Evolutionary conservation across 2,329 filamentous ascomycete genomes (phyloP).

Genomic region (Botrytis fragariae): DNA sequence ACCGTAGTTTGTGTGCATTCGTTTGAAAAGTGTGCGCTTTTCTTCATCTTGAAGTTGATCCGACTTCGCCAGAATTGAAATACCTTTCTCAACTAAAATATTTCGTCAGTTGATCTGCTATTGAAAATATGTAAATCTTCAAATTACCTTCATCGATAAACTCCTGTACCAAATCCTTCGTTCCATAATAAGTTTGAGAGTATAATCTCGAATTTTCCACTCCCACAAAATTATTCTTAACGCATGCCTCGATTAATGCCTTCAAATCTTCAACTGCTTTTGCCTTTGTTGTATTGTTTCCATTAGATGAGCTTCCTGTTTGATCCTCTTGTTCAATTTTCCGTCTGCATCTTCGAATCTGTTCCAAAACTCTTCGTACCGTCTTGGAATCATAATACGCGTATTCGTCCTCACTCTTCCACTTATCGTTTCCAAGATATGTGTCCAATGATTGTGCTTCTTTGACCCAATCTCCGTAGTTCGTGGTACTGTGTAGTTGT

Average conservation of each 20-base stretch:
- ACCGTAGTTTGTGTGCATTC: constrained; percentile 85
- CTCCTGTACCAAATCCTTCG: constrained; percentile 88
- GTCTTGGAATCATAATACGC: constrained; percentile 88
- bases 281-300: constrained; percentile 41
- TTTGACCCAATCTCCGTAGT: constrained; percentile 79
- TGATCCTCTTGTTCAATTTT: constrained; percentile 55
- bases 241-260: constrained; percentile 78
- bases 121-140: constrained; percentile 26
- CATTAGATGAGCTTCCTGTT: constrained; percentile 39
- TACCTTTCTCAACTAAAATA: constrained; percentile 56
- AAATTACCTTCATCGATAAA: constrained; percentile 76
- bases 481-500: constrained; percentile 67
- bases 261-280: constrained; percentile 72
- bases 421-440: constrained; percentile 75
- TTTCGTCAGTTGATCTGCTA: constrained; percentile 18
- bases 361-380: constrained; percentile 70
- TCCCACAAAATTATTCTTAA: constrained; percentile 97
- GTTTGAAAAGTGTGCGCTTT: constrained; percentile 81
- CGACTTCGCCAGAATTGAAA: constrained; percentile 68
- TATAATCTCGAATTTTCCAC: constrained; percentile 94
- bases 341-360: constrained; percentile 64
- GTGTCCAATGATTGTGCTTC: constrained; percentile 76
- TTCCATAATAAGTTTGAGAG: constrained; percentile 95
- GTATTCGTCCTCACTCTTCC: constrained; percentile 76
- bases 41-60: constrained; percentile 65